A percentile compares a stretch with the other conserved stretches of the same genome.
Evolutionary conservation across 768 basidiomycete genomes (phyloP).

Genomic region (Tremella yokohamensis): DNA sequence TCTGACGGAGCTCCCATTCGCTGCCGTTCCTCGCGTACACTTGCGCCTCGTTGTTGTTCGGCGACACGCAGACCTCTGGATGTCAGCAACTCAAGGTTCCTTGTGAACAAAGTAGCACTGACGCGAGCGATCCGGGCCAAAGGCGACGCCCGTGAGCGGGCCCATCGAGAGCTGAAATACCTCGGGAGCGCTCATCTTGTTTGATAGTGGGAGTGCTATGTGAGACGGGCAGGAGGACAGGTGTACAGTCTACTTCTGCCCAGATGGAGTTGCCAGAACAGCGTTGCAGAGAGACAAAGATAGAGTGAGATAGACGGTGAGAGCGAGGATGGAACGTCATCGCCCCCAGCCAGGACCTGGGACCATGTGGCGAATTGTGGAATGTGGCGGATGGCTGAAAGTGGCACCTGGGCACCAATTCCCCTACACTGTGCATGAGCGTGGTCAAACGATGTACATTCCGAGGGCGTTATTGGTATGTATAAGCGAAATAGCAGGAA

Average conservation of each 20-base stretch:
- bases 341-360: too few relatives aligned
- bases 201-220: background rate
- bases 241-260: slow-evolving; percentile 68
- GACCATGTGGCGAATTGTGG: too few relatives aligned
- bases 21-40: slow-evolving; percentile 60
- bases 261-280: too few relatives aligned
- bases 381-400: too few relatives aligned
- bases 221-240: slow-evolving; percentile 58
- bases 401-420: too few relatives aligned
- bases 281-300: too few relatives aligned
- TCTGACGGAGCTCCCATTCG: slow-evolving; percentile 58
- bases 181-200: slow-evolving; percentile 66
- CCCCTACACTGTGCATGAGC: too few relatives aligned
- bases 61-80: slow-evolving; percentile 83
- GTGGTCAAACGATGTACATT: too few relatives aligned
- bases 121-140: slow-evolving; percentile 85
- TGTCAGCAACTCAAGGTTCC: slow-evolving; percentile 14
- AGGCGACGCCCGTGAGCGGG: slow-evolving; percentile 84
- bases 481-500: too few relatives aligned
- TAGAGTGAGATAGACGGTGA: too few relatives aligned
- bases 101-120: slow-evolving; percentile 49
- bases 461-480: too few relatives aligned
- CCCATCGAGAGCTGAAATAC: slow-evolving; percentile 72
- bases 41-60: slow-evolving; percentile 84
- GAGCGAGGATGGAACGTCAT: too few relatives aligned